phyloP scores from a whole-genome alignment of 768 basidiomycete genomes.

The Panaeolus cyanescens region DNA sequence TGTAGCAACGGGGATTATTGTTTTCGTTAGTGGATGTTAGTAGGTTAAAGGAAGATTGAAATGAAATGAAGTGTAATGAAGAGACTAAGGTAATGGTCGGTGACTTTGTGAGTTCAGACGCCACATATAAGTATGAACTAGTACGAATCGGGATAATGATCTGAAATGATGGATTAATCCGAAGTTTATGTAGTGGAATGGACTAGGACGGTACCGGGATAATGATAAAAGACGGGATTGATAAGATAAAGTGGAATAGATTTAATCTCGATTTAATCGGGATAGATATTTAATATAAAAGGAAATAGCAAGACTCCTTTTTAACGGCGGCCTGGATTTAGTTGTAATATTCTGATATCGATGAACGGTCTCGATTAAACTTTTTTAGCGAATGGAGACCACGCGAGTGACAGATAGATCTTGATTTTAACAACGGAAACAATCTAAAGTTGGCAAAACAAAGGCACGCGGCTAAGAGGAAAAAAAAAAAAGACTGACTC shows the following conservation, averaged over 20 bases:
- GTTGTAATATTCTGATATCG: constrained; percentile 20
- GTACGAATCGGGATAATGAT: too few relatives aligned
- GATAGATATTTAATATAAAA: constrained; percentile 6
- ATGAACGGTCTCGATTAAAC: constrained; percentile 21
- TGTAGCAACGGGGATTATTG: background rate
- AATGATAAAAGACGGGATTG: background rate
- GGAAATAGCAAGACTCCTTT: constrained; percentile 9
- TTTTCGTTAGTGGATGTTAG: background rate
- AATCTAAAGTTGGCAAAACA: constrained; percentile 49
- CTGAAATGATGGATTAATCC: too few relatives aligned
- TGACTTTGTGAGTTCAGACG: constrained; percentile 1
- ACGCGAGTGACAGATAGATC: constrained; percentile 38
- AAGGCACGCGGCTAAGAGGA: constrained; percentile 56
- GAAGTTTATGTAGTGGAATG: constrained; percentile 6
- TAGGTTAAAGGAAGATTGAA: constrained; percentile 3
- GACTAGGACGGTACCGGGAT: constrained; percentile 7
- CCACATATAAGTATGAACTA: constrained; percentile 10
- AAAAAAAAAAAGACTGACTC: constrained; percentile 42
- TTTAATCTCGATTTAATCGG: too few relatives aligned
- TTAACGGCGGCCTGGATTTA: background rate
- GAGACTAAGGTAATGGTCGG: background rate
- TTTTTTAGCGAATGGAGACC: constrained; percentile 17
- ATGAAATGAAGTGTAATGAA: constrained; percentile 5
- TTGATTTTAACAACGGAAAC: constrained; percentile 45
- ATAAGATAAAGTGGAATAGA: too few relatives aligned